Conservation (phyloP, 306 rosid species). For the Pachyrhizus erosus region DNA sequence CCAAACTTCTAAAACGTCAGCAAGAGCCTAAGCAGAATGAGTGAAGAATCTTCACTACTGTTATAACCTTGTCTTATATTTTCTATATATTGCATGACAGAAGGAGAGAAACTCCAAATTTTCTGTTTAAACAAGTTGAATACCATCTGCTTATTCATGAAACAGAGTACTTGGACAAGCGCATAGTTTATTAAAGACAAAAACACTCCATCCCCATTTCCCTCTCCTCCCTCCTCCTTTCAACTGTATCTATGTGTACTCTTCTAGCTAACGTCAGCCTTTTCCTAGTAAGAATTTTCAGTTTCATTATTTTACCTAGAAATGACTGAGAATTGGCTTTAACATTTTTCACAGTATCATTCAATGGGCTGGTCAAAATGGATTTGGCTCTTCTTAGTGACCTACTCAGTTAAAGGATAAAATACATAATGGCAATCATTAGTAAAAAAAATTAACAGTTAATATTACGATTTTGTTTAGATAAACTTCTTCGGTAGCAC, state of each 20-base stretch:
- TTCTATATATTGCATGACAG: constrained; percentile 42
- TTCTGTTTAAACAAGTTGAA: constrained; percentile 67
- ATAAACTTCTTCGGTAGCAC: too few species aligned
- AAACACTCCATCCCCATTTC: constrained; percentile 65
- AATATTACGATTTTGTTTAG: too few species aligned
- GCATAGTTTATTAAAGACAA: constrained; percentile 51
- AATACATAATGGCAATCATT: neutral
- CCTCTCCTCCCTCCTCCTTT: constrained; percentile 23
- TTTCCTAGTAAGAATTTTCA: constrained; percentile 42
- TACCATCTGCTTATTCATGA: constrained; percentile 55
- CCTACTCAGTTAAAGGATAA: neutral
- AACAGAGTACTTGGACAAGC: constrained; percentile 67
- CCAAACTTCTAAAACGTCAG: constrained; percentile 69
- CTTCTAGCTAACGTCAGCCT: constrained; percentile 36
- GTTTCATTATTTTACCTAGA: constrained; percentile 41
- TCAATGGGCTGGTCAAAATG: constrained; percentile 6
- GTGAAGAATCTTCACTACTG: constrained; percentile 67
- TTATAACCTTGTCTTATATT: constrained; percentile 50
- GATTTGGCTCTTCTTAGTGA: neutral
- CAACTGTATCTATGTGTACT: constrained; percentile 27
- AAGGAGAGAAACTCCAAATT: constrained; percentile 52
- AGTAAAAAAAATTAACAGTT: neutral
- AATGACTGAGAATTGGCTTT: constrained; percentile 46
- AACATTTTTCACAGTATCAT: constrained; percentile 39
- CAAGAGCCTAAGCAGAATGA: constrained; percentile 55